Evolutionary conservation across 2,329 filamentous ascomycete species (phyloP), one percentile per base, ranked within the genome.

Genomic region (Shiraia sp.): DNA sequence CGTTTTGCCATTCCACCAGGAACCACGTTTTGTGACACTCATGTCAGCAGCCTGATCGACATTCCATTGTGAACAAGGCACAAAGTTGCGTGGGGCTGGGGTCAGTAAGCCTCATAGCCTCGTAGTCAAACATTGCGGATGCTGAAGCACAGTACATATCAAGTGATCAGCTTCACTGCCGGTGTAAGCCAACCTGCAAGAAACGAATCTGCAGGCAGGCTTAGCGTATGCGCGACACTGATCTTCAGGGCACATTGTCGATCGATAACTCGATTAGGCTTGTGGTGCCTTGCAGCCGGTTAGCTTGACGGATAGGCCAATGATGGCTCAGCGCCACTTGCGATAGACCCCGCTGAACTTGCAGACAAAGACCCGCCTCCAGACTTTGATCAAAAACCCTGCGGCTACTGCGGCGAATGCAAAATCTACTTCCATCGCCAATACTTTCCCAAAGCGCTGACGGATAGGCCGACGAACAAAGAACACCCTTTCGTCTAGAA

Each of bases 201-300:
- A 36, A 31, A 32, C 42, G 50, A 49, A 42, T 29, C 40, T 51
- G 45, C 42, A 47, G 33, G 39, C 35, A 32, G 19, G 24, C 19
- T 15, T 47, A 53, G 50, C 39, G 40, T 32, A 45, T 50, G 40
- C 40, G 28, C 39, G 32, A 33, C 41, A 36, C 32, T 39, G 31
- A 41, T 52, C 39, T 36, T 42, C 42, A 42, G 38, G 38, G 43
- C 30, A 40, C 26, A 28, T 30, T 27, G 33, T 24, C 17, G 42
- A 35, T 41, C 32, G 27, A 32, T 17, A 28, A 17, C 15, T 36
- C 32, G 12, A 45, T 33, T 40, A 40, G 40, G 32, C 22, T 25
- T 32, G 33, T 30, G 13, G 40, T 42, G 37, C 37, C 40, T 49
- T 46, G 37, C 45, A 36, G 37, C 33, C 26, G 35, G 32, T 25